Percentiles rank a stretch among this genome's conserved stretches.
These are phyloP conservation scores for Camptophora hylomeconis DNA, from an alignment of 2,329 filamentous ascomycete species.

Conservation along the genomic window DNA sequence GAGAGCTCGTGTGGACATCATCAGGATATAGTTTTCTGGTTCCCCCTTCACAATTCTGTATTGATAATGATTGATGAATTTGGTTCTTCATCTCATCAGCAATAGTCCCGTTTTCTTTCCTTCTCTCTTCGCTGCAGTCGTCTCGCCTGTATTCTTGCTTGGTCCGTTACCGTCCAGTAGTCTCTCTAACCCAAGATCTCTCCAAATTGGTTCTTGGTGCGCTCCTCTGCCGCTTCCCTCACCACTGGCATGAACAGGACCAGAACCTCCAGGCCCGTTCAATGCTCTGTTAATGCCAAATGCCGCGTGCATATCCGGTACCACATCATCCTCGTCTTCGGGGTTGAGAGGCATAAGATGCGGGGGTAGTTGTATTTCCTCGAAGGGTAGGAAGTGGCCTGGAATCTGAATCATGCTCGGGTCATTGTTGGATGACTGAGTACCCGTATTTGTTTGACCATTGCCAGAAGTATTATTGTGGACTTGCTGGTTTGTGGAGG, in stretches of 20 bases:
- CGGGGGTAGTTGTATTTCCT: slow-evolving; percentile 48
- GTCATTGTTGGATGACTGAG: slow-evolving; percentile 7
- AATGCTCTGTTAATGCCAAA: slow-evolving; percentile 53
- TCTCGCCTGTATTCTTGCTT: too few species aligned
- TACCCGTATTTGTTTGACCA: neutral
- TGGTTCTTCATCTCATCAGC: slow-evolving; percentile 10
- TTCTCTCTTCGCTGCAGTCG: too few species aligned
- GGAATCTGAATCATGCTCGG: slow-evolving; percentile 17
- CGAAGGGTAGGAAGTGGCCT: slow-evolving; percentile 35
- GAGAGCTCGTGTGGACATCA: slow-evolving; percentile 74
- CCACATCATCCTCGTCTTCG: slow-evolving; percentile 54
- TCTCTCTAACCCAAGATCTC: slow-evolving; percentile 37
- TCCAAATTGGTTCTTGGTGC: slow-evolving; percentile 32
- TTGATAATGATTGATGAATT: neutral
- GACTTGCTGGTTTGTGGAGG: slow-evolving; percentile 14
- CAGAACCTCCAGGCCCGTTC: slow-evolving; percentile 38
- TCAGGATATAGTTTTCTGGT: slow-evolving; percentile 46
- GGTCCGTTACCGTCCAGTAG: slow-evolving; percentile 9
- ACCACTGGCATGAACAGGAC: slow-evolving; percentile 20
- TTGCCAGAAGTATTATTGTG: slow-evolving; percentile 4
- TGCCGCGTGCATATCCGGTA: slow-evolving; percentile 54
- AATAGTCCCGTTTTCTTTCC: slow-evolving; percentile 9
- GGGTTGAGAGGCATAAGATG: slow-evolving; percentile 52
- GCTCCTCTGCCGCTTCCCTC: slow-evolving; percentile 14
- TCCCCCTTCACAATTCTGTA: neutral